Evolutionary conservation across 2,329 filamentous ascomycete species (phyloP).

Genomic region (Aureobasidium namibiae): DNA sequence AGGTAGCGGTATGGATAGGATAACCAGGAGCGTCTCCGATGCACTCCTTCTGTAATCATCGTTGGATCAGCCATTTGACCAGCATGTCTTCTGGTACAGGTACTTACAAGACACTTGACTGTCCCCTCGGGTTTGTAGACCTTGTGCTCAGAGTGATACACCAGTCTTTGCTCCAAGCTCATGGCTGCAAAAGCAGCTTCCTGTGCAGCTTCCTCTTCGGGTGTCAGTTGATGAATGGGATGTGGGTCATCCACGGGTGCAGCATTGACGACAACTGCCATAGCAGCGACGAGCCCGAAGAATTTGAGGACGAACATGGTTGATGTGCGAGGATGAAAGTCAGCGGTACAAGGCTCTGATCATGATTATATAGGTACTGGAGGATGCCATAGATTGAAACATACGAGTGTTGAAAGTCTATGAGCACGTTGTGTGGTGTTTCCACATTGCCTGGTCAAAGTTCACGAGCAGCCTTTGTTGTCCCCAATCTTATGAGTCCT

Average conservation of each 20-base stretch:
- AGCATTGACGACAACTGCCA: neutral
- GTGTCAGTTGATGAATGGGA: neutral
- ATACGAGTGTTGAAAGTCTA: neutral
- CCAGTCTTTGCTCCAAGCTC: neutral
- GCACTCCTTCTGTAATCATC: neutral
- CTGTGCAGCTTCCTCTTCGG: neutral
- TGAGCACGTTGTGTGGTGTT: neutral
- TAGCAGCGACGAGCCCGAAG: neutral
- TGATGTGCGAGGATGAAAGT: neutral
- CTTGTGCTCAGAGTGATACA: neutral
- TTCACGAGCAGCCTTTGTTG: neutral
- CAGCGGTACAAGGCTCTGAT: neutral
- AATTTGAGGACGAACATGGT: neutral
- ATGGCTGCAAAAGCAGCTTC: neutral
- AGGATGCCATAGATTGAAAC: neutral
- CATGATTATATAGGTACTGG: neutral
- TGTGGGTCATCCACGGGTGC: neutral
- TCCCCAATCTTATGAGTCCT: neutral
- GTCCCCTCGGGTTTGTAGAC: neutral
- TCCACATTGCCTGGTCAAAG: neutral
- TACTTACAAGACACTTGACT: neutral
- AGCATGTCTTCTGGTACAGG: neutral
- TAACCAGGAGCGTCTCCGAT: neutral
- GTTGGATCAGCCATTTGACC: neutral
- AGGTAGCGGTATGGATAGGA: neutral